Evolutionary conservation across 306 rosid species (phyloP).

Genomic region (Prinsepia uniflora): DNA sequence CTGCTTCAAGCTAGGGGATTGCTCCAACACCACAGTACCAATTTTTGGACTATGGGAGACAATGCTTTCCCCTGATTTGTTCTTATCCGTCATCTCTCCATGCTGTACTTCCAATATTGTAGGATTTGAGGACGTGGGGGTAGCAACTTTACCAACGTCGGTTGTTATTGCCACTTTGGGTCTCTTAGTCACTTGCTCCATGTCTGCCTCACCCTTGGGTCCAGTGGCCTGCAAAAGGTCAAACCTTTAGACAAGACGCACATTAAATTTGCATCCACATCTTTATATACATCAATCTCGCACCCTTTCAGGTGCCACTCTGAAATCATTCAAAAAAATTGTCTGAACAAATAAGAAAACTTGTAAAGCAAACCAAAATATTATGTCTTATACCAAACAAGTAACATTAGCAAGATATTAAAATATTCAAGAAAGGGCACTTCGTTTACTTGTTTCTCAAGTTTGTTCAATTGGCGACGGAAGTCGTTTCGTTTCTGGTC

Average conservation of each 20-base stretch:
- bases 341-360: neutral
- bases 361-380: constrained; percentile 7
- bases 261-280: constrained; percentile 9
- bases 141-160: constrained; percentile 50
- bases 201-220: constrained; percentile 51
- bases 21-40: constrained; percentile 40
- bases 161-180: constrained; percentile 49
- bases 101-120: constrained; percentile 39
- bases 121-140: constrained; percentile 52
- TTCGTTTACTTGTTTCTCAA: constrained; percentile 69
- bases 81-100: constrained; percentile 50
- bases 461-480: constrained; percentile 68
- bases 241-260: constrained; percentile 12
- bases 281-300: constrained; percentile 1
- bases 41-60: constrained; percentile 58
- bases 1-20: constrained; percentile 52
- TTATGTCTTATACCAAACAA: constrained; percentile 12
- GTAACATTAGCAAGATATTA: constrained; percentile 11
- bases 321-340: constrained; percentile 13
- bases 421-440: constrained; percentile 10
- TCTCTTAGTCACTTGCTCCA: constrained; percentile 69
- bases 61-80: constrained; percentile 35
- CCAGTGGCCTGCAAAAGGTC: constrained; percentile 63
- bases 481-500: constrained; percentile 87
- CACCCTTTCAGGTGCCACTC: constrained; percentile 6